Conservation (phyloP, 1,139 yeast genomes). For the Candida tunisiensis region DNA sequence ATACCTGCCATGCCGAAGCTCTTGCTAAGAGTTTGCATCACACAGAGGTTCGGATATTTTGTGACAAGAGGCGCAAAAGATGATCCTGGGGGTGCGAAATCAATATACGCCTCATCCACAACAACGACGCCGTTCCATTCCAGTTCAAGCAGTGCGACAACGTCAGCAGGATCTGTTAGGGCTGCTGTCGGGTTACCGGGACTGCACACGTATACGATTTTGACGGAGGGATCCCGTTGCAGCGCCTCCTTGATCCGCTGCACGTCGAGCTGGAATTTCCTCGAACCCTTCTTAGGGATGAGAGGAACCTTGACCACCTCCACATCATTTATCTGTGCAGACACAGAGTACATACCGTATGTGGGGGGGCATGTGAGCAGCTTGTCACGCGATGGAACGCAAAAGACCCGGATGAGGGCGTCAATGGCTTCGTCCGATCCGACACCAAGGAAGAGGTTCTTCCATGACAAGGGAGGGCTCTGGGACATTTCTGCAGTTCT, state of each 20-base stretch:
- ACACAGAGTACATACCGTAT: slow-evolving; percentile 90
- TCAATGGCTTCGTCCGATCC: slow-evolving; percentile 97
- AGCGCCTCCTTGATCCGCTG: slow-evolving; percentile 37
- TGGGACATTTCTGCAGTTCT: slow-evolving; percentile 10
- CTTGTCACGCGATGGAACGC: slow-evolving; percentile 71
- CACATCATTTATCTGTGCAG: slow-evolving; percentile 82
- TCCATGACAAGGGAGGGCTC: slow-evolving; percentile 28
- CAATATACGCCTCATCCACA: slow-evolving; percentile 91
- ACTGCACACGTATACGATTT: slow-evolving; percentile 72
- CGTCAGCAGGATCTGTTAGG: slow-evolving; percentile 29
- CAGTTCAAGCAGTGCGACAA: slow-evolving; percentile 35
- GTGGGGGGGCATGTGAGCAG: slow-evolving; percentile 87
- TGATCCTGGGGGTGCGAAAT: slow-evolving; percentile 51
- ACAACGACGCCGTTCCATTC: slow-evolving; percentile 64
- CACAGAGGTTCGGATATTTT: slow-evolving; percentile 68
- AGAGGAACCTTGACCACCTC: slow-evolving; percentile 58
- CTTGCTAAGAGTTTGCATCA: slow-evolving; percentile 81
- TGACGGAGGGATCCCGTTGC: slow-evolving; percentile 41
- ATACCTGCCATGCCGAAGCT: slow-evolving; percentile 95
- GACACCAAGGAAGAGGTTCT: slow-evolving; percentile 80
- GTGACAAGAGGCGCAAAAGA: slow-evolving; percentile 74
- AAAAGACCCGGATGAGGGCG: slow-evolving; percentile 67
- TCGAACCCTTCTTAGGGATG: slow-evolving; percentile 22
- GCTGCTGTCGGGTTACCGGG: slow-evolving; percentile 98
- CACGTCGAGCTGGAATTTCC: slow-evolving; percentile 52